phyloP scores from a whole-genome alignment of 768 basidiomycete species.

The Xerocomus spinulosus region DNA sequence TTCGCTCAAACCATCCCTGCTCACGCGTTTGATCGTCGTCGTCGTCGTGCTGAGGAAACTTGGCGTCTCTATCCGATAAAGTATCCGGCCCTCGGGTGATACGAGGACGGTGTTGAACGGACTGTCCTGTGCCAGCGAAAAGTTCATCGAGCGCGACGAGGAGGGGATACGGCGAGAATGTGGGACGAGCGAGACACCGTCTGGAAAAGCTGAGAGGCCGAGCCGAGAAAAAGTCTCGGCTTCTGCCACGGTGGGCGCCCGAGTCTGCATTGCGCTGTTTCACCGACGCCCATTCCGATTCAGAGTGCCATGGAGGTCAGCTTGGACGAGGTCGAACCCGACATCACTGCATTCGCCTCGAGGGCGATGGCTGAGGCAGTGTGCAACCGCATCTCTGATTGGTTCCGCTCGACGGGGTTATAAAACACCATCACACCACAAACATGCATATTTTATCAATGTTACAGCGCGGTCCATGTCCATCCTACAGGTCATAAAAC shows the following conservation, averaged over 20 bases:
- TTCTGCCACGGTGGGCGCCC: conserved; percentile 34
- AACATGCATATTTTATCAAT: not conserved
- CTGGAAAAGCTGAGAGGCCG: conserved; percentile 13
- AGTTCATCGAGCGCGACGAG: conserved; percentile 25
- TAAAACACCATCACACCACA: not conserved
- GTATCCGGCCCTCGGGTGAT: conserved; percentile 26
- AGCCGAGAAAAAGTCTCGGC: conserved; percentile 29
- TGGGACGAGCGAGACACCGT: conserved; percentile 10
- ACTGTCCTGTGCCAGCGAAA: conserved; percentile 29
- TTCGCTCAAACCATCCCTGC: conserved; percentile 21
- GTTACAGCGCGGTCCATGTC: not conserved
- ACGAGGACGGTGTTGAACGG: conserved; percentile 31
- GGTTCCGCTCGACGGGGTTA: conserved; percentile 9
- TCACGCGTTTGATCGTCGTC: conserved; percentile 25
- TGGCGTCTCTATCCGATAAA: conserved; percentile 30
- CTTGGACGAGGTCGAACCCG: conserved; percentile 3
- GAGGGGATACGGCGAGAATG: conserved; percentile 6
- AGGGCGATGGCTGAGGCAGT: conserved; percentile 24
- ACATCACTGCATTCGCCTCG: conserved; percentile 18
- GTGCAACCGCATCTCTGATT: conserved; percentile 24
- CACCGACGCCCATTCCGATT: not conserved
- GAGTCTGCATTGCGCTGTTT: conserved; percentile 7
- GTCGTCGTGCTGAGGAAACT: conserved; percentile 11
- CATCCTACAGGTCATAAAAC: not conserved
- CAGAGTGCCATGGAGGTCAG: conserved; percentile 2